phyloP scores from a whole-genome alignment of 2,329 filamentous ascomycete genomes.

The Lasiodiplodia gonubiensis region DNA sequence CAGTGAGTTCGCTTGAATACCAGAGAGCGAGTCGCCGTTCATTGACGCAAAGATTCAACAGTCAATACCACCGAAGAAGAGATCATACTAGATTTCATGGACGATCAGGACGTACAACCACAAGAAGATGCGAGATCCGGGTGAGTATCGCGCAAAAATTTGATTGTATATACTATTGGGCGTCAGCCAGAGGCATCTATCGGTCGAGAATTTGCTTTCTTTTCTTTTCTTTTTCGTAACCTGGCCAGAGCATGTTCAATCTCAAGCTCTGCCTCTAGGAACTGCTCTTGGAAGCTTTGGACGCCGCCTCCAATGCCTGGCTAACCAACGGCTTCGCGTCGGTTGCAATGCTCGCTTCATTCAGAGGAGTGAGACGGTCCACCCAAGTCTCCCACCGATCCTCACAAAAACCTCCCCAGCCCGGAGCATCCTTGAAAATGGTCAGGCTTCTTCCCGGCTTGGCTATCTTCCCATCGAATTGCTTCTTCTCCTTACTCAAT shows the following conservation, averaged over 20 bases:
- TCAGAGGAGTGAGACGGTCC: slow-evolving; percentile 2
- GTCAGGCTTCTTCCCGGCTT: slow-evolving; percentile 24
- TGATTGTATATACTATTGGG: too few relatives aligned
- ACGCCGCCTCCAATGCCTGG: background rate
- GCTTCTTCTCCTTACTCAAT: slow-evolving; percentile 19
- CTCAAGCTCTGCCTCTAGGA: background rate
- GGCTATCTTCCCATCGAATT: slow-evolving; percentile 28
- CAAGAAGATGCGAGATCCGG: background rate
- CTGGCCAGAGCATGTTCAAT: background rate
- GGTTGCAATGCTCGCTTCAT: slow-evolving; percentile 3
- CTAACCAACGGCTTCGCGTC: slow-evolving; percentile 12
- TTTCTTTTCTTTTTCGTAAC: too few relatives aligned
- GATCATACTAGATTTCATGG: slow-evolving; percentile 37
- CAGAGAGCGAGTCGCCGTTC: background rate
- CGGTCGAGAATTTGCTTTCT: too few relatives aligned
- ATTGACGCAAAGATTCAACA: slow-evolving; percentile 1
- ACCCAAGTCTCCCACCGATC: slow-evolving; percentile 28
- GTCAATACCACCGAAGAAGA: slow-evolving; percentile 45
- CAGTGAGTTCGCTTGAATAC: slow-evolving; percentile 21
- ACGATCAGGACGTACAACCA: background rate
- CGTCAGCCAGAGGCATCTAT: too few relatives aligned
- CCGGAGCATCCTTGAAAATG: slow-evolving; percentile 24
- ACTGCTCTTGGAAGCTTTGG: slow-evolving; percentile 11
- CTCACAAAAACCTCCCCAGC: slow-evolving; percentile 25
- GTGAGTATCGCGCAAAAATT: background rate